Conservation (phyloP, 1,284 basidiomycete species). For the Cutaneotrichosporon sp. region DNA sequence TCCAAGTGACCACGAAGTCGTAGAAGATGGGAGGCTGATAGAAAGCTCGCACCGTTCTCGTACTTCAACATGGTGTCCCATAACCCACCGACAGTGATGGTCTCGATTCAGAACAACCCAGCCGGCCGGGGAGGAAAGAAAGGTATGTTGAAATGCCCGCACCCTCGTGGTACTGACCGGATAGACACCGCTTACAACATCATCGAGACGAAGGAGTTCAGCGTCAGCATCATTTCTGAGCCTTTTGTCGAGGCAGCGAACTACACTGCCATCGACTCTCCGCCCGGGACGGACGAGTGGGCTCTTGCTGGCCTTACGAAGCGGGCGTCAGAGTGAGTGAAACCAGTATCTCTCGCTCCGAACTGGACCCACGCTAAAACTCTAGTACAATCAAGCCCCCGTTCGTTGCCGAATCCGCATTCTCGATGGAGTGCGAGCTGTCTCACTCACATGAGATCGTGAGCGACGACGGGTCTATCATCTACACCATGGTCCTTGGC, state of each 20-base stretch:
- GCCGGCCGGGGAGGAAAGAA: neutral
- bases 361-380: no score
- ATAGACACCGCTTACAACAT: constrained; percentile 66
- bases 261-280: constrained; percentile 61
- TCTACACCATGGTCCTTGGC: constrained; percentile 61
- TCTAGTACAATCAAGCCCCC: constrained; percentile 58
- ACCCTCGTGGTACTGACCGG: neutral
- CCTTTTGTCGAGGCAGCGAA: constrained; percentile 69
- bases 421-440: constrained; percentile 68
- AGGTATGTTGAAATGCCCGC: neutral
- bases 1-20: no score
- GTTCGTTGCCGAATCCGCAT: constrained; percentile 64
- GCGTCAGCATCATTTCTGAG: constrained; percentile 70
- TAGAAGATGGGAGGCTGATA: no score
- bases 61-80: constrained; percentile 53
- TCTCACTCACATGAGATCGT: constrained; percentile 58
- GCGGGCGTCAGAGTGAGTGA: constrained; percentile 56
- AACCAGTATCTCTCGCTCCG: no score
- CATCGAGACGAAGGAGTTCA: constrained; percentile 62
- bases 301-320: constrained; percentile 64
- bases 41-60: constrained; percentile 45
- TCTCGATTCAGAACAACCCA: constrained; percentile 52
- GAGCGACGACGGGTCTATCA: constrained; percentile 48
- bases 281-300: constrained; percentile 66
- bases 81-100: constrained; percentile 62